phyloP scores from a whole-genome alignment of 768 basidiomycete species.

The Cyclocybe aegerita region DNA sequence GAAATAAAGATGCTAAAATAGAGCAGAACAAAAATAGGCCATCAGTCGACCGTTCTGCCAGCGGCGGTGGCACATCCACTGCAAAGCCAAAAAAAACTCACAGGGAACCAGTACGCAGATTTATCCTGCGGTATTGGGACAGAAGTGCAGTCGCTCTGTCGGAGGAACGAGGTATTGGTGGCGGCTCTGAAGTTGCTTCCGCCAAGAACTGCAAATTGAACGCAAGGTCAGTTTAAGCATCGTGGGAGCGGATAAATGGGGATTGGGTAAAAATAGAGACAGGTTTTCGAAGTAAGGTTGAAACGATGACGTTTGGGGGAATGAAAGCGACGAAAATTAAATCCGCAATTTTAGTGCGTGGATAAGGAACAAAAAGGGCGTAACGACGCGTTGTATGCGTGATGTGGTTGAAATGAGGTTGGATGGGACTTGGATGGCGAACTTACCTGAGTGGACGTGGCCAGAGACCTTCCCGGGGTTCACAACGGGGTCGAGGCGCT shows the following conservation, averaged over 20 bases:
- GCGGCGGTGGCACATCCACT: too few relatives aligned
- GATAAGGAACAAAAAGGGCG: not conserved
- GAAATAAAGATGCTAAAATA: conserved; percentile 46
- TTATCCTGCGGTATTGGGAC: conserved; percentile 54
- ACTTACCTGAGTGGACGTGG: conserved; percentile 47
- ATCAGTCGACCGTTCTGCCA: not conserved
- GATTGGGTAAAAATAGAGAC: too few relatives aligned
- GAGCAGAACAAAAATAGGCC: conserved; percentile 5
- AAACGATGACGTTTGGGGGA: too few relatives aligned
- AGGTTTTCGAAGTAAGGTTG: too few relatives aligned
- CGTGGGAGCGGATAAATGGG: too few relatives aligned
- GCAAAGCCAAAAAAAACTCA: conserved; percentile 20
- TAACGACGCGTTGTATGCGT: too few relatives aligned
- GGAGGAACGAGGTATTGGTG: conserved; percentile 38
- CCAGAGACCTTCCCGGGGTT: conserved; percentile 43
- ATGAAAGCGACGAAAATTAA: not conserved
- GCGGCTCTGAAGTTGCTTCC: conserved; percentile 50
- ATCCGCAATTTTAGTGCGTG: conserved; percentile 1
- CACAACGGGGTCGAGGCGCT: conserved; percentile 52
- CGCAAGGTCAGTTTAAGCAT: too few relatives aligned
- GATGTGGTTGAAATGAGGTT: not conserved
- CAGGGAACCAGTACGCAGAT: conserved; percentile 53
- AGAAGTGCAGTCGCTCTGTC: conserved; percentile 51
- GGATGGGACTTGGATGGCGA: not conserved
- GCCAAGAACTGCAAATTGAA: conserved; percentile 37